Base-by-base conservation (phyloP, 352 stramenopile genomes). In the Globisporangium sylvaticum region DNA sequence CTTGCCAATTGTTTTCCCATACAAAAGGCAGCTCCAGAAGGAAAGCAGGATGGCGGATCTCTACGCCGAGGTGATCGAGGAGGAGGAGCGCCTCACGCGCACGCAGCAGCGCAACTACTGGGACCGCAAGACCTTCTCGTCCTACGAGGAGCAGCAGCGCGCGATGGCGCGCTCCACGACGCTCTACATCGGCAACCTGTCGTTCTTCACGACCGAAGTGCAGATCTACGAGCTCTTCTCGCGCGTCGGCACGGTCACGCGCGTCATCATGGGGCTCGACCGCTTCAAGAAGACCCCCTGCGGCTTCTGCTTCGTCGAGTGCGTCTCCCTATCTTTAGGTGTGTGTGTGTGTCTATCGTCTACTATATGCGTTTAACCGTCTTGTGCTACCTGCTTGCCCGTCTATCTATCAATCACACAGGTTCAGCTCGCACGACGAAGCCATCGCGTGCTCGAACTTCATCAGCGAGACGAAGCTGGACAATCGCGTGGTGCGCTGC, bases 281-380 rank as follows among this genome's bases (percentile, higher is more conserved):
- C 80, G 93, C 60, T 89, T 97, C 66, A 97, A 96, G 64, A 98
- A 98, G 76, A 98, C 92, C 15, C 97, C 96, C 1, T 99, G 96
- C 67, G 97, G 97, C 46, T 99, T 99, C 78, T 98, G 92, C 74
- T 99, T 99, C 75, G 96, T 99, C 57, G 92, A 99, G 83, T 98
- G 87, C 59, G 75, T 84, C 9, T 32, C 32, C 3, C 50, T 34
- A 6, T 48, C 12, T 48, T 22, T n/a, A n/a, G n/a, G n/a, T 34
- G 14, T 32, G 3, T 31, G 14, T 52, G 37, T 4, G 15, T 37
- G 4, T 10, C n/a, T 31, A 31, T 56, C 5, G 9, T 24, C 14
- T 58, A 15, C 25, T 64, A 7, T 4, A 10, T 44, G 20, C 15
- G 24, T 48, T 4, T 56, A 57, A 52, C 5, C n/a, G 18, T 6